Evolutionary conservation across 306 rosid species (phyloP), one percentile per base, ranked within the genome.

Genomic region (Herpetospermum pedunculosum): DNA sequence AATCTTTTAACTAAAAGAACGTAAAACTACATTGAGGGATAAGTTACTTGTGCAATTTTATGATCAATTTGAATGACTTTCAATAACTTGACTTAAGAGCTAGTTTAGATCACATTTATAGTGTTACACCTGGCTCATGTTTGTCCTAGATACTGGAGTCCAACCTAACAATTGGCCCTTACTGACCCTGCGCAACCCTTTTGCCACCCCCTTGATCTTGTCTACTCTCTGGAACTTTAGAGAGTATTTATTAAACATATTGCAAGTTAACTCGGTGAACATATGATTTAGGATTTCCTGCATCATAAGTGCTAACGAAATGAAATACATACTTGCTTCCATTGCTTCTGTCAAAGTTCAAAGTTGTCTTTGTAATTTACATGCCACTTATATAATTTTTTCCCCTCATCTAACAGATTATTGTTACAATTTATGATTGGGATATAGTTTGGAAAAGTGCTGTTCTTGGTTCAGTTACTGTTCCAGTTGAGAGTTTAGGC

Each of bases 371-470:
- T 77, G 11, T 32, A 40, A 55, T 74, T 41, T 38, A 5, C 69
- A 28, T 75, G 41, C 78, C 81, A n/a, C 80, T 82, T 76, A 85
- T 76, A 85, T 86, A 81, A 86, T 80, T 44, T 83, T 76, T 80
- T 82, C 79, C 50, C 75, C 80, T 83, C 84, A 55, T 80, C 72
- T 84, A 55, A 77, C 97, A 94, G 99, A 89, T 94, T 73, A 85
- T 83, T 72, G 87, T 94, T 80, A 94, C 99, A 40, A 91, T 94
- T 82, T 94, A 89, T 80, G 97, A 94, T 78, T 91, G 99, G 99
- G 99, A 94, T 85, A 91, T 94, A 80, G 87, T 94, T 75, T 94
- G 99, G 99, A 94, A 94, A 83, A 94, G 99, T 79, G 78, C 97
- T 29, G 91, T 86, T 81, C 99, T 94, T 82, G 99, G 99, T 83